Conservation (phyloP, 257 asterid species). For the Przewalskia tangutica region DNA sequence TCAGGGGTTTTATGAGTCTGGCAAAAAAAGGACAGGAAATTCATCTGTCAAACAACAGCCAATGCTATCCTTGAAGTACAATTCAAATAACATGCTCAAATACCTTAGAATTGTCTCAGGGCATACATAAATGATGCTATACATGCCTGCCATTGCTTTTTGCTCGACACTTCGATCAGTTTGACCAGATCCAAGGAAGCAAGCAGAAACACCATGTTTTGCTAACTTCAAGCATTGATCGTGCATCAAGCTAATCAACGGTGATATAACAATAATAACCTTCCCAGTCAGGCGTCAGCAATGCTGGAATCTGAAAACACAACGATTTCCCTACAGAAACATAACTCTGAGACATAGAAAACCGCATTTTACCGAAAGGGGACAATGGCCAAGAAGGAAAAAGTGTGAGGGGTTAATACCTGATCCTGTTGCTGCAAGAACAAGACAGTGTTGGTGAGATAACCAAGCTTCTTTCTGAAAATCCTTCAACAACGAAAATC, state of each 20-base stretch:
- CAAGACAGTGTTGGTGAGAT: slow-evolving; percentile 48
- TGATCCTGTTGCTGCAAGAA: slow-evolving; percentile 81
- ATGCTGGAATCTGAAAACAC: slow-evolving; percentile 70
- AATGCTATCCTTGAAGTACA: slow-evolving; percentile 5
- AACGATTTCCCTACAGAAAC: slow-evolving; percentile 56
- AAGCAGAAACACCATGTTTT: slow-evolving; percentile 62
- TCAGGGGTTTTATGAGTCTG: slow-evolving; percentile 53
- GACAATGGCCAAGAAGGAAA: not conserved
- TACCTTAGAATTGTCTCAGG: slow-evolving; percentile 77
- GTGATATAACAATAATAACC: slow-evolving; percentile 72
- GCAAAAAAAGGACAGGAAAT: slow-evolving; percentile 5
- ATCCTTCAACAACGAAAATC: slow-evolving; percentile 44
- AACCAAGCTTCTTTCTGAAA: slow-evolving; percentile 68
- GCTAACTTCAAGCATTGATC: slow-evolving; percentile 75
- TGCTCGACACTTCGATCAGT: slow-evolving; percentile 53
- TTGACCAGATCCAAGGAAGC: slow-evolving; percentile 92
- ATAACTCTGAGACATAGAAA: slow-evolving; percentile 9
- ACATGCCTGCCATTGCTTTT: slow-evolving; percentile 64
- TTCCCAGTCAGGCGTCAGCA: slow-evolving; percentile 63
- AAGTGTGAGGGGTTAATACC: slow-evolving; percentile 28
- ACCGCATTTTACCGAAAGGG: not conserved
- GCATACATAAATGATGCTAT: slow-evolving; percentile 58
- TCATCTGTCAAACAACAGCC: slow-evolving; percentile 4
- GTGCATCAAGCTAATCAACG: slow-evolving; percentile 84
- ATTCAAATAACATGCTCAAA: not conserved